A percentile compares a stretch with the other conserved stretches of the same genome.
Evolutionary conservation across 164 flowering plant species (phyloP).

Genomic region (Macadamia tetraphylla): DNA sequence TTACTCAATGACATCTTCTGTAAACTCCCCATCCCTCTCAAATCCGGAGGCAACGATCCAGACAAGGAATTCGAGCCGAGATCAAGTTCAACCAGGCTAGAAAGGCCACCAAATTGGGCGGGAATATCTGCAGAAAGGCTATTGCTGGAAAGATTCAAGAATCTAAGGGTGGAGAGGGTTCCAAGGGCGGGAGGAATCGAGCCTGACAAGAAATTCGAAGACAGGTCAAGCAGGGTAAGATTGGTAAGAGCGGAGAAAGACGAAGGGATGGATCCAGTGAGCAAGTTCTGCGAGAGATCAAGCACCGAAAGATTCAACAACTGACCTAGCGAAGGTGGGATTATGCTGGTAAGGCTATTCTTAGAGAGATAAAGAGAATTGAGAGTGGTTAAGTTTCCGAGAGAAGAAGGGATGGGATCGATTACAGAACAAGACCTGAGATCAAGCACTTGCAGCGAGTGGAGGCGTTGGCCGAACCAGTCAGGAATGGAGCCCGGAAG

Average conservation of each 20-base stretch:
- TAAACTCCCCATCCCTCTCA: conserved; percentile 45
- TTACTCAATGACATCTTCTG: conserved; percentile 27
- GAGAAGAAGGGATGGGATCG: conserved; percentile 46
- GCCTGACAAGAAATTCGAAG: conserved; percentile 44
- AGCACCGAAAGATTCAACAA: conserved; percentile 23
- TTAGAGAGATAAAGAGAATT: conserved; percentile 33
- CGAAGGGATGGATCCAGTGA: conserved; percentile 37
- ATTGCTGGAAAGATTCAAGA: conserved; percentile 53
- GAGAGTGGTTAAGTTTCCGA: conserved; percentile 41
- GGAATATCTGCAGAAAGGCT: conserved; percentile 47
- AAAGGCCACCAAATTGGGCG: conserved; percentile 40
- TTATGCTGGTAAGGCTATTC: conserved; percentile 39
- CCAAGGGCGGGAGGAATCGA: conserved; percentile 40
- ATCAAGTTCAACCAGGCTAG: conserved; percentile 52
- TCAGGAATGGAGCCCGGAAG: conserved; percentile 71
- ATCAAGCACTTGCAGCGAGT: conserved; percentile 56
- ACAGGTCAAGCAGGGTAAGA: conserved; percentile 32
- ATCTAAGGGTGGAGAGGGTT: conserved; percentile 24
- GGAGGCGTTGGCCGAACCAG: conserved; percentile 50
- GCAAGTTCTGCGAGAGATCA: conserved; percentile 34
- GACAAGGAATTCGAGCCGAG: conserved; percentile 51
- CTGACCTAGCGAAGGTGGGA: conserved; percentile 28
- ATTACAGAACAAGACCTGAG: conserved; percentile 46
- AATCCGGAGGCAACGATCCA: conserved; percentile 48
- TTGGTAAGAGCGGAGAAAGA: conserved; percentile 19